A percentile compares a stretch with the other conserved stretches of the same genome.
These are phyloP conservation scores for Hyaloscypha hepaticicola DNA, from an alignment of 495 filamentous ascomycete species.

Conservation along the genomic window DNA sequence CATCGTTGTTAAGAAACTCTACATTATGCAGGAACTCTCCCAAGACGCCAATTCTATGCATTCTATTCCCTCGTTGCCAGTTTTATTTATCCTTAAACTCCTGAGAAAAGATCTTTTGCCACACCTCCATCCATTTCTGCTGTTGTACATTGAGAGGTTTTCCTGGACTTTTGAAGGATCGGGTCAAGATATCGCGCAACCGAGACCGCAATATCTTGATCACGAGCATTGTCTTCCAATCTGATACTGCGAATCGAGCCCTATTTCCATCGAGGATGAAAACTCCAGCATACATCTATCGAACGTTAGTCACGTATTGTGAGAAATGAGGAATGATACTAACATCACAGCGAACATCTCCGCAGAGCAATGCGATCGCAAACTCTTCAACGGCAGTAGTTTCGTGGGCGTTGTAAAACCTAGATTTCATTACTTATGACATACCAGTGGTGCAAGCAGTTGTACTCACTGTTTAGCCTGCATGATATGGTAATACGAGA, in stretches of 20 bases:
- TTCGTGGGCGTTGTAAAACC: constrained; percentile 84
- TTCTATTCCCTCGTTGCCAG: constrained; percentile 4
- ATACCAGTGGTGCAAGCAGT: neutral
- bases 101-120: constrained; percentile 50
- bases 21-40: neutral
- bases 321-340: constrained; percentile 21
- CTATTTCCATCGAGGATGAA: constrained; percentile 82
- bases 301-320: constrained; percentile 26
- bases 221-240: constrained; percentile 88
- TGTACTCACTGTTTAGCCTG: constrained; percentile 69
- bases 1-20: neutral
- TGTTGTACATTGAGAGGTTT: constrained; percentile 62
- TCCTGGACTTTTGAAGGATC: constrained; percentile 71
- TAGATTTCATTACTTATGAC: constrained; percentile 25
- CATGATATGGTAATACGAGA: constrained; percentile 96
- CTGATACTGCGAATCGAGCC: constrained; percentile 79
- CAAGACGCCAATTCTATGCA: constrained; percentile 15
- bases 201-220: constrained; percentile 71
- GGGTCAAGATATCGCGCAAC: constrained; percentile 68
- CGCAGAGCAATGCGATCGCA: constrained; percentile 78
- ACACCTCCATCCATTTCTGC: constrained; percentile 73
- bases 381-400: constrained; percentile 80
- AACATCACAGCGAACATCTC: constrained; percentile 75
- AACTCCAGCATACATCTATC: constrained; percentile 77
- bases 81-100: constrained; percentile 32